Evolutionary conservation across 2,329 filamentous ascomycete species (phyloP).

Genomic region (Botrytis byssoidea): DNA sequence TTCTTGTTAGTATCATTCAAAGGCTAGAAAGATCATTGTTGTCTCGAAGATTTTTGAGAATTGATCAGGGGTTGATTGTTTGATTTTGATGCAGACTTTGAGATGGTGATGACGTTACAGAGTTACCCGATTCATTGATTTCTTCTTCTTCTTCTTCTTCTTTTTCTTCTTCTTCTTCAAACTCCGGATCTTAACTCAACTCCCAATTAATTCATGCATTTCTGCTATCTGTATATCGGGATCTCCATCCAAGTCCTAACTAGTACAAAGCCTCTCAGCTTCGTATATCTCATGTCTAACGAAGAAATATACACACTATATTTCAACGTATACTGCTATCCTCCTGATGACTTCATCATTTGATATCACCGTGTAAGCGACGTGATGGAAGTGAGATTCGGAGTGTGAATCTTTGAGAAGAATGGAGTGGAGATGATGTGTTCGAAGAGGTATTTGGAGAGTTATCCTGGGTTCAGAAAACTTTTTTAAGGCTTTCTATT

Average conservation of each 20-base stretch:
- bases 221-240: background rate
- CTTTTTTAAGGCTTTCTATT: too few species aligned
- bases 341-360: accelerated
- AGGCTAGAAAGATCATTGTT: background rate
- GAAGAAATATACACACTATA: background rate
- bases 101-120: background rate
- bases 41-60: background rate
- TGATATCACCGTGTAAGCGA: background rate
- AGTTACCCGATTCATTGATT: too few species aligned
- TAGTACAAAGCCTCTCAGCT: background rate
- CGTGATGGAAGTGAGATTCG: background rate
- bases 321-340: background rate
- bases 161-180: background rate
- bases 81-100: background rate
- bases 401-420: background rate
- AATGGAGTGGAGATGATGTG: background rate
- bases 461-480: too few species aligned
- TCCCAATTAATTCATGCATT: background rate
- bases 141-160: background rate
- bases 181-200: background rate
- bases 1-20: background rate
- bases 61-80: background rate
- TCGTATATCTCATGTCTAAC: background rate
- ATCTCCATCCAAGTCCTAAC: background rate
- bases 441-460: background rate